Evolutionary conservation across 352 stramenopile species (phyloP).

Genomic region (Elongisporangium undulatum): DNA sequence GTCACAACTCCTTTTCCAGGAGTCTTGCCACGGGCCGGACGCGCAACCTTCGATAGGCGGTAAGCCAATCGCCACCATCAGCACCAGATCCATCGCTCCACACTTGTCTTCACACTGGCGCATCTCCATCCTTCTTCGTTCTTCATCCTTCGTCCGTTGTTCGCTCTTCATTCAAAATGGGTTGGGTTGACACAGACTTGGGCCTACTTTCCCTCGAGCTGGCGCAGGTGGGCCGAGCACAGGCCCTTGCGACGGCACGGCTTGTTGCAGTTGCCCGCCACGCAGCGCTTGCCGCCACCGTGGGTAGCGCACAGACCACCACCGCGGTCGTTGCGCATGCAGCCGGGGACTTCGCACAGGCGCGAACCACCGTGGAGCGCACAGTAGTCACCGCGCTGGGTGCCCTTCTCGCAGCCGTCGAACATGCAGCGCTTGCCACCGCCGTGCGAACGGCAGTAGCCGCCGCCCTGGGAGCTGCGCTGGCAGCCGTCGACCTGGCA

Average conservation of each 20-base stretch:
- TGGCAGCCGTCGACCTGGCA: slow-evolving; percentile 67
- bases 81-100: slow-evolving; percentile 16
- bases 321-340: slow-evolving; percentile 84
- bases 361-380: slow-evolving; percentile 81
- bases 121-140: slow-evolving; percentile 15
- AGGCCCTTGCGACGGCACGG: slow-evolving; percentile 79
- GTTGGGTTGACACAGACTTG: not conserved
- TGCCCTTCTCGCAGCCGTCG: slow-evolving; percentile 82
- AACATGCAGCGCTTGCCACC: slow-evolving; percentile 86
- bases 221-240: slow-evolving; percentile 71
- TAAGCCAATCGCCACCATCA: slow-evolving; percentile 5
- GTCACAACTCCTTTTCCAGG: no score
- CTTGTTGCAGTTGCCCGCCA: slow-evolving; percentile 57
- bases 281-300: slow-evolving; percentile 82
- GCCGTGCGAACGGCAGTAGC: slow-evolving; percentile 82
- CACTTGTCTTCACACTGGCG: slow-evolving; percentile 26
- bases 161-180: not conserved
- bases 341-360: slow-evolving; percentile 73
- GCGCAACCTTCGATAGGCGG: no score
- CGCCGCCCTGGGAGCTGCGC: slow-evolving; percentile 72
- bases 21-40: no score
- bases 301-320: slow-evolving; percentile 70
- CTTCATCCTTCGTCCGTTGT: slow-evolving; percentile 16
- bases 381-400: slow-evolving; percentile 84
- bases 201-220: slow-evolving; percentile 13